Conservation (phyloP, 2,329 filamentous ascomycete species). For the Phyllosticta citrichinensis region DNA sequence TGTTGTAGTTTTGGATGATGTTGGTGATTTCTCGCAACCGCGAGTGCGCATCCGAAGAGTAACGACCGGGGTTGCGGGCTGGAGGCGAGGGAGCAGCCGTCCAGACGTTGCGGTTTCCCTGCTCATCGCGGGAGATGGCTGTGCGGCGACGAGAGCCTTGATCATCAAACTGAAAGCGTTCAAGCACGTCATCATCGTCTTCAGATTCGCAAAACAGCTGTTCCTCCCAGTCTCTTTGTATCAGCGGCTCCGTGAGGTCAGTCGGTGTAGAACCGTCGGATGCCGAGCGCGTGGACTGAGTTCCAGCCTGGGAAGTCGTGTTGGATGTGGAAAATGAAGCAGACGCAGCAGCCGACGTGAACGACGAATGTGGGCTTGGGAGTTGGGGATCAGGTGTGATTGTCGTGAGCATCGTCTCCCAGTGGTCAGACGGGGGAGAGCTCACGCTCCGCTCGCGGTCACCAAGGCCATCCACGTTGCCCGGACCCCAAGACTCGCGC, state of each 20-base stretch:
- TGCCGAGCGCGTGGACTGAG: neutral
- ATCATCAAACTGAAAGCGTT: neutral
- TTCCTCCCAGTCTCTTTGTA: neutral
- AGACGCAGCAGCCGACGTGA: conserved; percentile 55
- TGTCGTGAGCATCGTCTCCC: conserved; percentile 73
- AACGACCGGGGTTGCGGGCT: conserved; percentile 17
- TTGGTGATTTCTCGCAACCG: conserved; percentile 19
- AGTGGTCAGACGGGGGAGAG: conserved; percentile 54
- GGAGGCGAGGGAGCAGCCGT: conserved; percentile 17
- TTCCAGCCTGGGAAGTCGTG: conserved; percentile 5
- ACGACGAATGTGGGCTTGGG: conserved; percentile 73
- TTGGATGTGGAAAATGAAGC: conserved; percentile 31
- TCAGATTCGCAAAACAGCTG: conserved; percentile 41
- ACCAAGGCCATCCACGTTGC: conserved; percentile 60
- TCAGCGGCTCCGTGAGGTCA: conserved; percentile 28
- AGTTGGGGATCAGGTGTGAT: conserved; percentile 72
- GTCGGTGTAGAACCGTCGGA: conserved; percentile 28
- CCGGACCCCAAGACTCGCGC: conserved; percentile 29
- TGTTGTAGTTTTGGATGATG: conserved; percentile 22
- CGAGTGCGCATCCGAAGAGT: conserved; percentile 21
- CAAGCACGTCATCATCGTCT: conserved; percentile 18
- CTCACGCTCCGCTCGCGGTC: conserved; percentile 78
- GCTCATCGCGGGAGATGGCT: conserved; percentile 4
- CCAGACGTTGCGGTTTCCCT: conserved; percentile 4
- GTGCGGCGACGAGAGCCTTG: neutral